Percentiles rank a stretch among this genome's conserved stretches.
These are phyloP conservation scores for Boletus coccyginus DNA, from an alignment of 768 basidiomycete genomes.

Conservation along the genomic window DNA sequence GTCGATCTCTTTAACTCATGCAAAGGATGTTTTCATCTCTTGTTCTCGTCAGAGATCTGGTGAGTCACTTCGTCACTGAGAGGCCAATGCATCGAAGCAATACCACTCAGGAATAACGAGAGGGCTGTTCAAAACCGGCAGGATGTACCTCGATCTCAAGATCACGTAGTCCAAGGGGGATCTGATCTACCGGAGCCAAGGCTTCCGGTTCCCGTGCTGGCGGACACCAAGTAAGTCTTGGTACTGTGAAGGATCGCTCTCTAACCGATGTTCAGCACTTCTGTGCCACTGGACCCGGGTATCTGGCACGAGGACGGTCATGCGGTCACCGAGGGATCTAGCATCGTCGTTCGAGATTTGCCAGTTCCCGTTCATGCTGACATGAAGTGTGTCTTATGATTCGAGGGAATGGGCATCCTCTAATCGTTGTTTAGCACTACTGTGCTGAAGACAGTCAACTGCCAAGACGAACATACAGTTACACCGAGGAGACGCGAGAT, in stretches of 20 bases:
- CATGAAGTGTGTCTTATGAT: neutral
- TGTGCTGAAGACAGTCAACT: neutral
- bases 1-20: neutral
- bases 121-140: neutral
- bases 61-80: neutral
- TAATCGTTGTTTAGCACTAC: neutral
- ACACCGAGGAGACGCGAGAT: neutral
- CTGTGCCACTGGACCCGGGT: too few relatives aligned
- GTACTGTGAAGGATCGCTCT: neutral
- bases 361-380: neutral
- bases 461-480: neutral
- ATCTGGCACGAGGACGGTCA: too few relatives aligned
- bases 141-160: neutral
- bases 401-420: neutral
- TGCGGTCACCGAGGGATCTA: neutral
- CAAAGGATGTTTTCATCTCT: neutral
- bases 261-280: neutral
- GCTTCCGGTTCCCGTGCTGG: neutral
- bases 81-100: neutral
- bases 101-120: constrained; percentile 2
- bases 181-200: neutral
- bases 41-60: constrained; percentile 4
- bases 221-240: neutral
- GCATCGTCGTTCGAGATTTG: neutral
- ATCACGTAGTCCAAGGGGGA: too few relatives aligned